phyloP scores from a whole-genome alignment of 2,329 filamentous ascomycete species.

The Fusarium chaquense region DNA sequence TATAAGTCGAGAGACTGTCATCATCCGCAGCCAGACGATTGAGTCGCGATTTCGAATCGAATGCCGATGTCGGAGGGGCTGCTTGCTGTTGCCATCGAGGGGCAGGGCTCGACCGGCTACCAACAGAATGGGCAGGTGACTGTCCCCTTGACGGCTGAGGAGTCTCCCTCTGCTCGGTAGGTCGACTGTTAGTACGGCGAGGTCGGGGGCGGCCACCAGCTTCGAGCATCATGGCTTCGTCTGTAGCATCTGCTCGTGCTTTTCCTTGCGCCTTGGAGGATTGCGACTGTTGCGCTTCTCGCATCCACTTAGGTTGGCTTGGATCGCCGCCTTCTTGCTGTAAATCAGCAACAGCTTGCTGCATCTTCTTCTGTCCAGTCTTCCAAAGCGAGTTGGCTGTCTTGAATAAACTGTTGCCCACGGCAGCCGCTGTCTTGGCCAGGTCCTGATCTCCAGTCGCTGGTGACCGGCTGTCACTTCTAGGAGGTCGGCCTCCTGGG shows the following conservation, averaged over 20 bases:
- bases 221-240: conserved; percentile 86
- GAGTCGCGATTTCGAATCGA: conserved; percentile 65
- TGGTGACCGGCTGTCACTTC: conserved; percentile 67
- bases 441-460: conserved; percentile 75
- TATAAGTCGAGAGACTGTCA: conserved; percentile 83
- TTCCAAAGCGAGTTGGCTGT: conserved; percentile 97
- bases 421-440: conserved; percentile 81
- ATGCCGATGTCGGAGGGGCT: conserved; percentile 52
- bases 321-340: conserved; percentile 76
- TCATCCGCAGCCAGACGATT: conserved; percentile 82
- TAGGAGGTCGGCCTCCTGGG: conserved; percentile 46
- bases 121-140: conserved; percentile 61
- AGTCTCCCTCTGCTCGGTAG: conserved; percentile 45
- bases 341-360: conserved; percentile 91
- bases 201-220: conserved; percentile 68
- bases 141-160: conserved; percentile 60
- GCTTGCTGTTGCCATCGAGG: conserved; percentile 71
- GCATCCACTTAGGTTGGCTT: conserved; percentile 95
- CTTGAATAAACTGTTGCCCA: conserved; percentile 89
- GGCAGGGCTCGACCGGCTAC: conserved; percentile 59
- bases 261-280: conserved; percentile 55
- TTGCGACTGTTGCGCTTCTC: conserved; percentile 69
- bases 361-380: conserved; percentile 89
- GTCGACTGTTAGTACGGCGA: conserved; percentile 44
- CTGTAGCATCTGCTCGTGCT: conserved; percentile 62